Conservation (phyloP, 208 protist genomes). For the Leishmania turanica region DNA sequence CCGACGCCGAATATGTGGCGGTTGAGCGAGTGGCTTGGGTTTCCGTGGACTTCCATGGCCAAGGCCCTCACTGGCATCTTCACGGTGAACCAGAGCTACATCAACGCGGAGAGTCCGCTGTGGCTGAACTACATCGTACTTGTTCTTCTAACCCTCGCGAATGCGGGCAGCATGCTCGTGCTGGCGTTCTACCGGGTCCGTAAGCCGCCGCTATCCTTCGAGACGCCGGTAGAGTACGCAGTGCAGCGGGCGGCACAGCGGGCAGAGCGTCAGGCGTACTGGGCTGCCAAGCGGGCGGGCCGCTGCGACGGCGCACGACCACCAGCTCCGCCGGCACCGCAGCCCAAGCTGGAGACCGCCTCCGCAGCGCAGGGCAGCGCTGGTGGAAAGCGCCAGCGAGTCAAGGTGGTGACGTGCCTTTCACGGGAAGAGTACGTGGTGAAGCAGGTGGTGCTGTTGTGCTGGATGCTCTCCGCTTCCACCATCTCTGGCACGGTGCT, state of each 20-base stretch:
- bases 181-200: constrained; percentile 43
- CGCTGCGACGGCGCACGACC: not conserved
- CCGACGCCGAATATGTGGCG: constrained; percentile 38
- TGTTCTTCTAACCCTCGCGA: constrained; percentile 17
- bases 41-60: constrained; percentile 35
- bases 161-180: constrained; percentile 27
- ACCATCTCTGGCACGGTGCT: constrained; percentile 19
- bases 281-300: constrained; percentile 8
- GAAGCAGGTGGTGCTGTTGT: constrained; percentile 56
- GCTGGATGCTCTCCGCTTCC: constrained; percentile 30
- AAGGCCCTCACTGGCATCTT: constrained; percentile 23
- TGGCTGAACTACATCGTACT: constrained; percentile 44
- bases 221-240: constrained; percentile 29
- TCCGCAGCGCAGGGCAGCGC: not conserved
- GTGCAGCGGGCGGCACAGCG: constrained; percentile 16
- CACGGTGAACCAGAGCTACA: constrained; percentile 4
- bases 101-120: constrained; percentile 24
- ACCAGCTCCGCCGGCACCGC: not conserved
- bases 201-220: constrained; percentile 39
- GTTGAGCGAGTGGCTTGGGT: constrained; percentile 40
- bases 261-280: not conserved
- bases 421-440: constrained; percentile 62
- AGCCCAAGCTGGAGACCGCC: not conserved
- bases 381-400: not conserved
- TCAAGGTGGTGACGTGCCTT: constrained; percentile 42